These are phyloP conservation scores for Arachnomyces sp. DNA, from an alignment of 2,329 filamentous ascomycete genomes.

Conservation along the genomic window DNA sequence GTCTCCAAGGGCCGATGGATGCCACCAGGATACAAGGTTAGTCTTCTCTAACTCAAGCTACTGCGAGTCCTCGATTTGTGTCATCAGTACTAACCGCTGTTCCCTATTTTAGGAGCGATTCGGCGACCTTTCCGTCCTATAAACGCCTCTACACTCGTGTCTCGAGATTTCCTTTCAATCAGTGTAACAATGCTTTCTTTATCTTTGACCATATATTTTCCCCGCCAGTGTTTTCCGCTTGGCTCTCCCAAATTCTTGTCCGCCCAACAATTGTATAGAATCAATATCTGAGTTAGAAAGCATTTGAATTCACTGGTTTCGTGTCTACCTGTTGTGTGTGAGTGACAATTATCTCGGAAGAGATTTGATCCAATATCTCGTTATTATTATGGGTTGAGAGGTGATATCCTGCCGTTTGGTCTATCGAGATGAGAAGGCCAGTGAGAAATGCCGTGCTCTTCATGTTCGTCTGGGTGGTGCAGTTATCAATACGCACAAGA, in stretches of 20 bases:
- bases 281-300: slow-evolving; percentile 27
- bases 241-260: slow-evolving; percentile 17
- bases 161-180: slow-evolving; percentile 18
- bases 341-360: too few relatives aligned
- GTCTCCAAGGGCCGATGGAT: slow-evolving; percentile 97
- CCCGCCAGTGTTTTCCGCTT: slow-evolving; percentile 9
- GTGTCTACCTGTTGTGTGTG: slow-evolving; percentile 1
- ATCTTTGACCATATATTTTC: slow-evolving; percentile 19
- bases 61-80: neutral
- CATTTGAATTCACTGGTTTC: slow-evolving; percentile 6
- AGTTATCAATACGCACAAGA: too few relatives aligned
- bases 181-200: slow-evolving; percentile 23
- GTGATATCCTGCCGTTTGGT: too few relatives aligned
- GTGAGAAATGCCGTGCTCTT: too few relatives aligned
- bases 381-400: too few relatives aligned
- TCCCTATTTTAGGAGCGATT: slow-evolving; percentile 75
- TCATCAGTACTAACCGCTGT: neutral
- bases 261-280: slow-evolving; percentile 34
- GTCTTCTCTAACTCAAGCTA: slow-evolving; percentile 24
- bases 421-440: too few relatives aligned
- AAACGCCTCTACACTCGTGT: slow-evolving; percentile 41
- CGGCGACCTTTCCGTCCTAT: slow-evolving; percentile 90
- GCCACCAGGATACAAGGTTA: slow-evolving; percentile 97
- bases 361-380: too few relatives aligned
- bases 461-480: too few relatives aligned